Percentiles rank a stretch among this genome's conserved stretches.
These are phyloP conservation scores for Botryosphaeria dothidea DNA, from an alignment of 2,329 filamentous ascomycete genomes.

Conservation along the genomic window DNA sequence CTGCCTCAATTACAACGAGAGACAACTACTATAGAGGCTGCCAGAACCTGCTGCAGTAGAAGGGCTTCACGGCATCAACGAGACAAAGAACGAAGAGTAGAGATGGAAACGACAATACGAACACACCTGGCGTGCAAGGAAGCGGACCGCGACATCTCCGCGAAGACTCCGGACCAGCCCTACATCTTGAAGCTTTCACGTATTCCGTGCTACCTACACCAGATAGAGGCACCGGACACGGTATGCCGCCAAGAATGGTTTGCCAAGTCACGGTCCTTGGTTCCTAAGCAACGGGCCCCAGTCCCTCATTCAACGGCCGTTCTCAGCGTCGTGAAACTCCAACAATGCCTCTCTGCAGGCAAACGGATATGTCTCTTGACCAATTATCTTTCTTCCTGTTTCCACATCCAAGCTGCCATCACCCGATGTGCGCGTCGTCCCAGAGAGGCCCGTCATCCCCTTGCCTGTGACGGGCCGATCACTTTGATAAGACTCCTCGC, in stretches of 20 bases:
- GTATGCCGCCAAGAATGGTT: conserved; percentile 2
- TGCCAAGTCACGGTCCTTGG: neutral
- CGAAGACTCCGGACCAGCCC: neutral
- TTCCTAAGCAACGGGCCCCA: neutral
- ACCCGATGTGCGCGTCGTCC: neutral
- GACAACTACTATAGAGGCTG: neutral
- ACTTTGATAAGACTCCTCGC: neutral
- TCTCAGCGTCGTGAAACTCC: neutral
- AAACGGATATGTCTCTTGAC: neutral
- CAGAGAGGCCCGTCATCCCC: neutral
- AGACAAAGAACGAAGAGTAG: neutral
- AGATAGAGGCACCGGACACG: neutral
- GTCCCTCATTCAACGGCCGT: neutral
- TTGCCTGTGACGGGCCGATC: neutral
- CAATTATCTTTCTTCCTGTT: neutral
- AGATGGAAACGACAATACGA: conserved; percentile 6
- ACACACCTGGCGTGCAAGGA: neutral
- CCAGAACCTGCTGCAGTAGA: neutral
- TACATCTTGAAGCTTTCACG: conserved; percentile 2
- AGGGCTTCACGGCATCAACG: neutral
- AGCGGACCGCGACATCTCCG: neutral
- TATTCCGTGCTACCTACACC: neutral
- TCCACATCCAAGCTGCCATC: neutral
- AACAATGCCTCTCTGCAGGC: neutral
- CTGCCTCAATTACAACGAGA: neutral